These are phyloP conservation scores for Marasmius sp. DNA, from an alignment of 1,284 basidiomycete species.

Conservation along the genomic window DNA sequence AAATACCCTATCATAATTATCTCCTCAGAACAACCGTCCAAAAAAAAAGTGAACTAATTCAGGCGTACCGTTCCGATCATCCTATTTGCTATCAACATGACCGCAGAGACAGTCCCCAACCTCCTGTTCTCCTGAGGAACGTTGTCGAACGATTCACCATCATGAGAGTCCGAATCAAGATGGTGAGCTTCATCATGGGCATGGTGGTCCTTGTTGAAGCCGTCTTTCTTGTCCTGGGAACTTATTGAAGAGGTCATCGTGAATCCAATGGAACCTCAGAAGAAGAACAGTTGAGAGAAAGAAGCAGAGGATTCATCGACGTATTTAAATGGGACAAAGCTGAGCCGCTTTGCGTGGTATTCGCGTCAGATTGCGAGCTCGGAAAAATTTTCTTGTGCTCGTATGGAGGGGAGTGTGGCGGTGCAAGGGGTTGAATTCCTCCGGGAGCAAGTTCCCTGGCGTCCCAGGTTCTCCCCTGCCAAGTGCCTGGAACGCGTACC, in stretches of 20 bases:
- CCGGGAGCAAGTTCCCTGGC: no score
- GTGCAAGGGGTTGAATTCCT: no score
- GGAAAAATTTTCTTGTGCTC: no score
- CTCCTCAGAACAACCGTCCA: background rate
- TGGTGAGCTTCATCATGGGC: background rate
- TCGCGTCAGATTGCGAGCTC: no score
- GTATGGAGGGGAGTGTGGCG: no score
- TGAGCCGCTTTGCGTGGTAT: no score
- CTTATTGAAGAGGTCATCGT: constrained; percentile 2
- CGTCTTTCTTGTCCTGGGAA: background rate
- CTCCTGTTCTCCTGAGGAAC: constrained; percentile 1
- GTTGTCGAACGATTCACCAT: constrained; percentile 1
- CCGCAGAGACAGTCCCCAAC: constrained; percentile 8
- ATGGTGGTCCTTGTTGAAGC: background rate
- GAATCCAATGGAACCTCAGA: background rate
- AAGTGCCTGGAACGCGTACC: no score
- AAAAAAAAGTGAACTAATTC: background rate
- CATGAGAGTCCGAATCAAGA: background rate
- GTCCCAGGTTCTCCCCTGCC: no score
- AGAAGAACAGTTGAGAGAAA: background rate
- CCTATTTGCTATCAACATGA: constrained; percentile 11
- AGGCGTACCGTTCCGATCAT: constrained; percentile 13
- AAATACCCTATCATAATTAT: constrained; percentile 4
- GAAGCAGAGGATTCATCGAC: background rate
- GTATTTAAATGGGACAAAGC: background rate